Evolutionary conservation across 768 basidiomycete genomes (phyloP).

Genomic region (Hysterangium stoloniferum): DNA sequence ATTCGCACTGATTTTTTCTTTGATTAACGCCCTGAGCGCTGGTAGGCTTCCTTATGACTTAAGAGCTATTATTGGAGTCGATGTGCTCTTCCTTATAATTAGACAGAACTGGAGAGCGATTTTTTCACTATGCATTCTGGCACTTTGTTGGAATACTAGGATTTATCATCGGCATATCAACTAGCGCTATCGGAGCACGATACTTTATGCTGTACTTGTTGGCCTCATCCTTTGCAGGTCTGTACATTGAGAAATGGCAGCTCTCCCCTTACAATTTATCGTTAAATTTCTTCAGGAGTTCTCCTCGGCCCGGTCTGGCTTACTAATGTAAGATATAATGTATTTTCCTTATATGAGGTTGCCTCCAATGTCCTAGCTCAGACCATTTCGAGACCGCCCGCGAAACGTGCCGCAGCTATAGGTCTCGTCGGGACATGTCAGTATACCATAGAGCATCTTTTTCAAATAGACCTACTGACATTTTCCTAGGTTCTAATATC

Average conservation of each 20-base stretch:
- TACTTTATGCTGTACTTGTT: slow-evolving; percentile 60
- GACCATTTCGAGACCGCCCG: slow-evolving; percentile 11
- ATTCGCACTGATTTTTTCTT: slow-evolving; percentile 39
- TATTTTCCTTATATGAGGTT: slow-evolving; percentile 9
- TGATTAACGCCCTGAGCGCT: slow-evolving; percentile 47
- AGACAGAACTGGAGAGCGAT: slow-evolving; percentile 43
- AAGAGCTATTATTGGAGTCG: not conserved
- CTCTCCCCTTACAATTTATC: not conserved
- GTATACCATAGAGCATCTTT: too few species aligned
- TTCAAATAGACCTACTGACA: too few species aligned
- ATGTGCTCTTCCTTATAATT: not conserved
- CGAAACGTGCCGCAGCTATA: slow-evolving; percentile 40
- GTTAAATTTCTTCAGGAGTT: slow-evolving; percentile 23
- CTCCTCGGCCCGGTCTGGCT: slow-evolving; percentile 51
- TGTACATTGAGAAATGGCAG: slow-evolving; percentile 1
- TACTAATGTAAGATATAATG: slow-evolving; percentile 32
- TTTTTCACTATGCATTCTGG: slow-evolving; percentile 8
- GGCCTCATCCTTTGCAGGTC: slow-evolving; percentile 44
- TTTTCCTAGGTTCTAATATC: too few species aligned
- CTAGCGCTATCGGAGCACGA: slow-evolving; percentile 41
- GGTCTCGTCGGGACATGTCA: too few species aligned
- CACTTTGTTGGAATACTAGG: slow-evolving; percentile 26
- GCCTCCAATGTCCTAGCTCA: not conserved
- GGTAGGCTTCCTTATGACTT: slow-evolving; percentile 23
- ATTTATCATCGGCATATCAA: slow-evolving; percentile 52